Percentiles rank a stretch among this genome's conserved stretches.
These are phyloP conservation scores for Lipomyces anomalus DNA, from an alignment of 805 yeast species.

Conservation along the genomic window DNA sequence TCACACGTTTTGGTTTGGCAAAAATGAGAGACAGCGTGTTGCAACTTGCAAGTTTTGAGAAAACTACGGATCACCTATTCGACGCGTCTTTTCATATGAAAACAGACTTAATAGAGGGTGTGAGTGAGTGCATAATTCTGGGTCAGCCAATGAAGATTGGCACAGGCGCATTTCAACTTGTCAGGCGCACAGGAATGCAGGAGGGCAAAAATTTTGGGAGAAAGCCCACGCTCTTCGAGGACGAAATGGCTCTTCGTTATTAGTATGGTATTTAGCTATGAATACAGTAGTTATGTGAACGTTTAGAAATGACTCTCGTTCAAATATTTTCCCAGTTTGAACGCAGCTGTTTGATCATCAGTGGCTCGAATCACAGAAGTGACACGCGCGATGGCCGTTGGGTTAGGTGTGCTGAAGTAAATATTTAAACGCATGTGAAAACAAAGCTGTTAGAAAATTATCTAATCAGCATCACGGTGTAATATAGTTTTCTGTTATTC, in stretches of 20 bases:
- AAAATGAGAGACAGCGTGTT: slow-evolving; percentile 98
- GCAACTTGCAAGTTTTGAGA: slow-evolving; percentile 95
- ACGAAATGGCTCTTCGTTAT: slow-evolving; percentile 23
- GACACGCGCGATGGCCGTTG: too few species aligned
- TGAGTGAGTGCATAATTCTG: slow-evolving; percentile 90
- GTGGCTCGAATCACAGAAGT: too few species aligned
- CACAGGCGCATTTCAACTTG: slow-evolving; percentile 88
- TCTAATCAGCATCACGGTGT: too few species aligned
- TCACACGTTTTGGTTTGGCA: slow-evolving; percentile 94
- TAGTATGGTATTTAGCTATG: slow-evolving; percentile 20
- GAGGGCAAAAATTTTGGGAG: slow-evolving; percentile 26
- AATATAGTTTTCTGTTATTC: too few species aligned
- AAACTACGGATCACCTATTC: slow-evolving; percentile 94
- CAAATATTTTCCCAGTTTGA: too few species aligned
- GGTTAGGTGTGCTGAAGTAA: too few species aligned
- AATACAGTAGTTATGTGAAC: too few species aligned
- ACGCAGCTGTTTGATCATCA: too few species aligned
- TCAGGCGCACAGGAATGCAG: slow-evolving; percentile 21
- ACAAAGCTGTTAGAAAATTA: too few species aligned
- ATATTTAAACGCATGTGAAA: too few species aligned
- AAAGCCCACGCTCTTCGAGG: slow-evolving; percentile 46
- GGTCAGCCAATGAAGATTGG: slow-evolving; percentile 98
- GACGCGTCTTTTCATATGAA: slow-evolving; percentile 99
- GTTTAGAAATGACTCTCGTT: too few species aligned
- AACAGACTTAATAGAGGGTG: slow-evolving; percentile 93